Evolutionary conservation across 2,329 filamentous ascomycete species (phyloP).

Genomic region (Chrysoporthe austroafricana): DNA sequence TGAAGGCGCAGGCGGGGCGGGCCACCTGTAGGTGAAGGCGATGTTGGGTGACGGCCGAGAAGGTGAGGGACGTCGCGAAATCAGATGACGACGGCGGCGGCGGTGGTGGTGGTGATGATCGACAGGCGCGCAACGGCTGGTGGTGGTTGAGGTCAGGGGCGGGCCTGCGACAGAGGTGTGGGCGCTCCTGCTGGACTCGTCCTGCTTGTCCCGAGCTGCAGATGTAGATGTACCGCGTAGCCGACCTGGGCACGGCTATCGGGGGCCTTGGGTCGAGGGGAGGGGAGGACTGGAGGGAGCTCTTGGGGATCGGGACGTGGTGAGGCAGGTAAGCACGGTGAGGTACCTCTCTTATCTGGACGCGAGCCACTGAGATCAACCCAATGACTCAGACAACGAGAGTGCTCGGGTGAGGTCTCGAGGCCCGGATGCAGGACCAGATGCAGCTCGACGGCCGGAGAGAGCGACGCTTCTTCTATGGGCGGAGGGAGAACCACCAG

Average conservation of each 20-base stretch:
- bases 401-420: background rate
- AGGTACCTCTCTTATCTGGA: conserved; percentile 3
- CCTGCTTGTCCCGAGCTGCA: background rate
- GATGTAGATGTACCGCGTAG: background rate
- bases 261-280: background rate
- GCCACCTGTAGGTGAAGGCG: background rate
- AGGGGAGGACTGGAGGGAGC: background rate
- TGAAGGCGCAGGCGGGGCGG: conserved; percentile 9
- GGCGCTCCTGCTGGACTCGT: background rate
- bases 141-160: conserved; percentile 2
- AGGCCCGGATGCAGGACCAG: background rate
- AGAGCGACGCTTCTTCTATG: background rate
- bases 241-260: background rate
- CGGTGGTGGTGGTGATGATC: conserved; percentile 1
- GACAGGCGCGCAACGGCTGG: background rate
- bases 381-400: background rate
- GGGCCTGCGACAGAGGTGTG: background rate
- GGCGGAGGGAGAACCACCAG: background rate
- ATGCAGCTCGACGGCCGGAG: background rate
- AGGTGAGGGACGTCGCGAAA: background rate
- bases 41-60: background rate
- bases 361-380: background rate
- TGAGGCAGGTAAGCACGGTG: background rate
- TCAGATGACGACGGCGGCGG: conserved; percentile 5
- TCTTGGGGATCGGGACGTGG: background rate